Percentiles rank a stretch among this genome's conserved stretches.
Conservation (phyloP, 2,329 filamentous ascomycete species). For the Bipolaris zeicola region DNA sequence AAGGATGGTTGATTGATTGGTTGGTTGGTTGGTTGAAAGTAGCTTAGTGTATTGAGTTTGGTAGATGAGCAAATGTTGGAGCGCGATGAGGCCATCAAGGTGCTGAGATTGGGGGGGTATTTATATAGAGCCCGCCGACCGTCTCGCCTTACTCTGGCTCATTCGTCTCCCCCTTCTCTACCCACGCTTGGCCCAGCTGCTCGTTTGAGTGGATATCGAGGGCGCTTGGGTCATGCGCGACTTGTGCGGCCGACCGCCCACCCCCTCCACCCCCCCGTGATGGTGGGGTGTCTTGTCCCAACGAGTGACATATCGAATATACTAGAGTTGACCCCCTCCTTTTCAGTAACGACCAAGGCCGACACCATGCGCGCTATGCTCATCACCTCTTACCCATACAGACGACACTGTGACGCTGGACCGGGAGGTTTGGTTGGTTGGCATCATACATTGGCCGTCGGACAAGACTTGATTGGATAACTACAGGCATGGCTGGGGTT, state of each 20-base stretch:
- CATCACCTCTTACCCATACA: background rate
- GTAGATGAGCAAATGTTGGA: constrained; percentile 7
- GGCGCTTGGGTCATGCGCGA: constrained; percentile 10
- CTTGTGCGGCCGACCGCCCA: constrained; percentile 1
- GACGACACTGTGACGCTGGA: background rate
- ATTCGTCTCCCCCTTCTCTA: background rate
- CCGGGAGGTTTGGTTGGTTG: background rate
- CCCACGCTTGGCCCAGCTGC: background rate
- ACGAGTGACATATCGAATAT: constrained; percentile 13
- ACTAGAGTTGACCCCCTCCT: background rate
- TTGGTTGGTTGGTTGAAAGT: constrained; percentile 8
- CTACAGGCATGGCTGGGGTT: background rate
- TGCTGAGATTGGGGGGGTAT: constrained; percentile 18
- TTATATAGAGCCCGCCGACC: constrained; percentile 20
- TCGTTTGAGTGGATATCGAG: background rate
- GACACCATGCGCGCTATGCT: background rate
- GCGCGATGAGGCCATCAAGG: constrained; percentile 31
- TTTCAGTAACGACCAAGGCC: background rate
- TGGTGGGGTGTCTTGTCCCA: constrained; percentile 3
- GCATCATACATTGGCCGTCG: background rate
- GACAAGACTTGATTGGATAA: background rate
- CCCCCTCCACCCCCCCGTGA: background rate
- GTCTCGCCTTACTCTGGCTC: background rate
- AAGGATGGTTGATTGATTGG: constrained; percentile 15
- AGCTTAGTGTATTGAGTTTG: constrained; percentile 7